A percentile compares a stretch with the other conserved stretches of the same genome.
These are phyloP conservation scores for Pythium dissimile DNA, from an alignment of 352 stramenopile genomes.

Conservation along the genomic window DNA sequence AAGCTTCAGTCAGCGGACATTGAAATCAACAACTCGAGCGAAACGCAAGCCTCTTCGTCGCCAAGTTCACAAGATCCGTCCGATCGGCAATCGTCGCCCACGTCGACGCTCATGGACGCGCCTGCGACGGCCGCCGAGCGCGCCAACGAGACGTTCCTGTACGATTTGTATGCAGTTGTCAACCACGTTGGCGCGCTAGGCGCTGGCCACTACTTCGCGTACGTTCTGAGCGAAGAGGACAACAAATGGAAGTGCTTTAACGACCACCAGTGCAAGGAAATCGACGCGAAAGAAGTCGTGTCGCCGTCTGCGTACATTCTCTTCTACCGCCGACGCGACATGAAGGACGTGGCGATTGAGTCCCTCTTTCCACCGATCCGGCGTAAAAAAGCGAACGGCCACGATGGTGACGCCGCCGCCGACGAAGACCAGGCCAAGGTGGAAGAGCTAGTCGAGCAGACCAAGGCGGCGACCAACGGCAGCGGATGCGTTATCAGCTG, in stretches of 20 bases:
- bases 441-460: constrained; percentile 68
- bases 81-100: not conserved
- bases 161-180: constrained; percentile 97
- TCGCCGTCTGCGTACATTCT: constrained; percentile 88
- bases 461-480: constrained; percentile 44
- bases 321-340: constrained; percentile 86
- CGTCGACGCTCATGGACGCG: constrained; percentile 42
- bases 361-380: constrained; percentile 69
- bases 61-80: not conserved
- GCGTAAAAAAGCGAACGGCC: constrained; percentile 30
- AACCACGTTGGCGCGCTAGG: constrained; percentile 96
- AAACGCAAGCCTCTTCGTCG: not conserved
- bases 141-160: constrained; percentile 68
- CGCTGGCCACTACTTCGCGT: constrained; percentile 94
- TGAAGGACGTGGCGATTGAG: constrained; percentile 57
- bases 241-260: constrained; percentile 99
- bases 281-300: constrained; percentile 85
- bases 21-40: no score
- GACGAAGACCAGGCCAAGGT: constrained; percentile 57
- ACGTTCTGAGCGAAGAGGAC: constrained; percentile 75
- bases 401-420: constrained; percentile 17
- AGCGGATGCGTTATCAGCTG: constrained; percentile 64
- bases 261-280: constrained; percentile 90
- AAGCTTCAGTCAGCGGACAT: constrained; percentile 31
- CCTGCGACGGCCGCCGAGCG: constrained; percentile 55